Evolutionary conservation across 2,329 filamentous ascomycete genomes (phyloP), one percentile per base, ranked within the genome.

Genomic region (Aureobasidium sp.): DNA sequence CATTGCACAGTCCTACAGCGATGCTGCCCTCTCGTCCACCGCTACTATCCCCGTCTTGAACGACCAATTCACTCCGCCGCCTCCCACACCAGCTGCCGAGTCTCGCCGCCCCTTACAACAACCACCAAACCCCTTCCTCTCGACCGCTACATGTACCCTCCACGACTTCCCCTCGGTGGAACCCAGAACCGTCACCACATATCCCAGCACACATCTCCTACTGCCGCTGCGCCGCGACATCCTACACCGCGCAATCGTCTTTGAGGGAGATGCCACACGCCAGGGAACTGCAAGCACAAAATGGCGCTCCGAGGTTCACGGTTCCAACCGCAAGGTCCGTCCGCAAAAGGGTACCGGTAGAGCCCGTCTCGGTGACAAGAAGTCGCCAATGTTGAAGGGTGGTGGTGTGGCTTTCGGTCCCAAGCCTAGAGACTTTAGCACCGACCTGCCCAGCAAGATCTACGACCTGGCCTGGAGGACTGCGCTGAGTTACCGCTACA

Each of bases 391-490:
- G 74, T 77, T 91, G 45, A 82, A 82, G 64, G 94, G 94, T 66
- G 94, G 94, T 75, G 93, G 91, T 75, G 93, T 95, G 68, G 80
- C 86, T 0, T 90, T 91, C 70, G 94, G 94, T 21, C 94, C 94
- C 32, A 87, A 92, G 68, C 92, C 92, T 30, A 84, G 94, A 73
- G 91, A 97, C 77, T 99, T 99, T 72, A 84, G 85, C 63, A 95
- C 92, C 27, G 82, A 83, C 16, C 80, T 99, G 61, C 91, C 88
- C 68, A 82, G 83, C 72, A 97, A 97, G 79, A 85, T 96, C 51
- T 99, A 99, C 78, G 92, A 97, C 76, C 82, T 95, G 68, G 94
- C 94, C 10, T 97, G 91, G 90, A 85, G 94, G 72, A 97, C 89
- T 47, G 94, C 94, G 10, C 82, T 99, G 66, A 94, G 89, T 71